Evolutionary conservation across 108 stramenopile species (phyloP), one percentile per base, ranked within the genome.

Genomic region (Nitzschia sp.): DNA sequence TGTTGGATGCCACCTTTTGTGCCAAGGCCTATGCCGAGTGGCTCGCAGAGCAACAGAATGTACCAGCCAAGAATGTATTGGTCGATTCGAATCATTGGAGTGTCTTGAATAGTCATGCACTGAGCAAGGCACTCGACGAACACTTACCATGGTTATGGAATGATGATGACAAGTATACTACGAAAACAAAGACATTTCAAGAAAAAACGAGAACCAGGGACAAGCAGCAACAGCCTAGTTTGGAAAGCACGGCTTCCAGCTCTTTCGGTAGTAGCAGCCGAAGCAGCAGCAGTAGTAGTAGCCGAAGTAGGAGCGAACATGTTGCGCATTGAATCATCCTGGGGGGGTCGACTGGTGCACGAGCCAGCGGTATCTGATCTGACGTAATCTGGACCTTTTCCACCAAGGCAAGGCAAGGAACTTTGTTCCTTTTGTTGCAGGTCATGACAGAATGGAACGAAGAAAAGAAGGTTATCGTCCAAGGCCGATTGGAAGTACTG

Each of bases 21-120:
- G 80, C 87, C 11, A 42, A 30, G 11, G 68, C 45, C 2, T 88
- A 83, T 57, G 38, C 49, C 31, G 47, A 64, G 30, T 54, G 54
- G 6, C 36, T 81, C 4, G 8, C 13, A 26, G 23, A 23, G 45
- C 23, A 24, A 59, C 57, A 38, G 29, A 32, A 54, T 54, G 31
- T 18, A 13, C 4, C 54, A 0, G 75, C 80, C 46, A 46, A 58
- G 35, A 81, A 72, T 47, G 54, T 75, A 4, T 33, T 71, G 35
- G 65, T 81, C n/a, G 32, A 70, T 18, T 74, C 74, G 28, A 80
- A 88, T 75, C 87, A 88, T 61, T 88, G 87, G 87, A 79, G 74
- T 54, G 72, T 85, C 31, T 67, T 88, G 6, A 63, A 61, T 21
- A 85, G 82, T 63, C 25, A 47, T 17, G 74, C 42, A 51, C 64